Base-by-base conservation (phyloP, 2,329 filamentous ascomycete genomes). In the Erysiphe pulchra region DNA sequence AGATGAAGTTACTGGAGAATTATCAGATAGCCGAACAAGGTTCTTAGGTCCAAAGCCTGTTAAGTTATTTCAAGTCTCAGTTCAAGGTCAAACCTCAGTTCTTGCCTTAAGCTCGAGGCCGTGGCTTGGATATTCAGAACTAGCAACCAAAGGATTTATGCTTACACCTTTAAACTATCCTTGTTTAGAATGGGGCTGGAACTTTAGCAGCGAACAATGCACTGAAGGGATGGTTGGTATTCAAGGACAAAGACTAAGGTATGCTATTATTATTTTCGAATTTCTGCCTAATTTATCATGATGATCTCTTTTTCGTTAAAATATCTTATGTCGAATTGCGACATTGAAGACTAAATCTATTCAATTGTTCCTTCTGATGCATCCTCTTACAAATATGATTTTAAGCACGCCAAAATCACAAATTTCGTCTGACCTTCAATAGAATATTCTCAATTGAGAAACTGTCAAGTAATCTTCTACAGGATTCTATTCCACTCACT, bases 321-420 rank as follows among this genome's bases (percentile, higher is more conserved):
- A 47, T 51, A 49, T 52, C 49, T 51, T 57, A 58, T 53, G 61
- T 56, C 55, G 46, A 50, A n/a, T n/a, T 44, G 50, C 55, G 58
- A 56, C 59, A 44, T 59, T 63, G 61, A 61, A 60, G 60, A 62
- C 56, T 74, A 70, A 75, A 70, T 69, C 63, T 67, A 69, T 70
- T 77, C 83, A 92, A 92, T 92, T 92, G 85, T 92, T 92, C 84
- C 84, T 92, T 76, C 85, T 92, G 85, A 92, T 60, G 64, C 51
- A 61, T 62, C 8, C 24, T 28, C 8, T 6, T 5, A 28, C 8
- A 8, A 8, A 28, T 5, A 28, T 6, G 4, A 5, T 6, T 3
- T 28, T 28, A 7, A 28, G 24, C 5, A 28, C 24, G 8, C 24
- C 1, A 28, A 28, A 28, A 28, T 9, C 24, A 28, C 24, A 5